Percentiles rank a stretch among this genome's conserved stretches.
Conservation (phyloP, 2,329 filamentous ascomycete genomes). For the Colletotrichum lupini region DNA sequence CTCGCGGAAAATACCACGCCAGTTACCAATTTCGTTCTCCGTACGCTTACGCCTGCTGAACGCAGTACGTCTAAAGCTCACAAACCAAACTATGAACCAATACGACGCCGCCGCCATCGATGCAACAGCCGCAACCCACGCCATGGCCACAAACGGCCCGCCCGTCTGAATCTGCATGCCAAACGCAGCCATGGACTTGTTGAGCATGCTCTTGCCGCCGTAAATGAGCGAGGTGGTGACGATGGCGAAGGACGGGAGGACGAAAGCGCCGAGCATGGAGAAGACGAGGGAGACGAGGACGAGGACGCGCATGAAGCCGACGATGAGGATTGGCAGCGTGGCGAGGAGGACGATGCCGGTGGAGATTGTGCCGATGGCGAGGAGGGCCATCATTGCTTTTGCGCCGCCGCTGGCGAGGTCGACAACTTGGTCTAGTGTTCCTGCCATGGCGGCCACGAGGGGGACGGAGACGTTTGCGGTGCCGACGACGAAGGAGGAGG, state of each 20-base stretch:
- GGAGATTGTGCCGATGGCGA: constrained; percentile 34
- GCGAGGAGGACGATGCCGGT: constrained; percentile 35
- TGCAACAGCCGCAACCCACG: constrained; percentile 37
- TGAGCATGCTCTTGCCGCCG: constrained; percentile 25
- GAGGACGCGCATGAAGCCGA: constrained; percentile 30
- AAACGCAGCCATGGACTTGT: constrained; percentile 25
- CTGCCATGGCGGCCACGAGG: constrained; percentile 34
- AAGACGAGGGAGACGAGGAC: constrained; percentile 28
- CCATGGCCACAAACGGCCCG: constrained; percentile 34
- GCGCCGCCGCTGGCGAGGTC: constrained; percentile 33
- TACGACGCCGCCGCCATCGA: constrained; percentile 21
- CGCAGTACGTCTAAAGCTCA: constrained; percentile 38
- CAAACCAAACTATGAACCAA: constrained; percentile 41
- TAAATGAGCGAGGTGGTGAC: constrained; percentile 33
- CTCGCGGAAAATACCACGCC: constrained; percentile 38
- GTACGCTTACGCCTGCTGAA: constrained; percentile 38
- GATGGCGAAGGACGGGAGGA: constrained; percentile 33
- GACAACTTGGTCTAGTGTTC: constrained; percentile 33
- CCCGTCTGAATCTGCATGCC: constrained; percentile 34
- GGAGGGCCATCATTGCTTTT: constrained; percentile 35
- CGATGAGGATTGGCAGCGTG: constrained; percentile 33
- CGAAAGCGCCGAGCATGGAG: constrained; percentile 24
- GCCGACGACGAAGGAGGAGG: constrained; percentile 36
- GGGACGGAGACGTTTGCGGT: constrained; percentile 39
- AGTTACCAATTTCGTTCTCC: constrained; percentile 37